Evolutionary conservation across 2,329 filamentous ascomycete genomes (phyloP).

Genomic region (Neonectria coccinea): DNA sequence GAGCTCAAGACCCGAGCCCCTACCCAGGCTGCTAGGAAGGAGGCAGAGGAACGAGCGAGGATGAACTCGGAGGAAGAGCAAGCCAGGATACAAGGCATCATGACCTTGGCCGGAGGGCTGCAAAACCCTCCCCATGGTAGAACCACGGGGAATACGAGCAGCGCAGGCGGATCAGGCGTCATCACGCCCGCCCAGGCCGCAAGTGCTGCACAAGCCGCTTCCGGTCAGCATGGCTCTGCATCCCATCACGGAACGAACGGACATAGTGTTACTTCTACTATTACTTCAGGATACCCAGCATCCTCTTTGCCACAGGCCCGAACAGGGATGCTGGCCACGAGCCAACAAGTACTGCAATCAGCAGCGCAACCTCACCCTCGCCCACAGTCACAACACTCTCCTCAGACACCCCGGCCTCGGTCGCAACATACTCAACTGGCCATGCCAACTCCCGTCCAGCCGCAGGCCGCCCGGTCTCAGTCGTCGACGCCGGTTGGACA

Average conservation of each 20-base stretch:
- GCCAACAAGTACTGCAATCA: slow-evolving; percentile 49
- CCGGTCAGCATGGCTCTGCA: slow-evolving; percentile 33
- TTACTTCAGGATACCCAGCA: slow-evolving; percentile 43
- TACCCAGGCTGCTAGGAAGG: slow-evolving; percentile 76
- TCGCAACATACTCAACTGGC: slow-evolving; percentile 34
- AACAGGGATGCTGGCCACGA: slow-evolving; percentile 43
- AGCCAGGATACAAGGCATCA: slow-evolving; percentile 70
- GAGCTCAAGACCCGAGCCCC: slow-evolving; percentile 89
- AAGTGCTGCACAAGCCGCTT: slow-evolving; percentile 45
- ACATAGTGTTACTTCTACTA: slow-evolving; percentile 33
- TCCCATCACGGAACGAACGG: slow-evolving; percentile 31
- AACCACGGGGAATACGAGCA: slow-evolving; percentile 39
- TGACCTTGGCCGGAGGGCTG: slow-evolving; percentile 65
- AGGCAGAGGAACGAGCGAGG: slow-evolving; percentile 72
- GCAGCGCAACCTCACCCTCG: slow-evolving; percentile 44
- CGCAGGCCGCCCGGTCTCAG: slow-evolving; percentile 40
- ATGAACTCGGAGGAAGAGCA: slow-evolving; percentile 70
- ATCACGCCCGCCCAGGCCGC: slow-evolving; percentile 51
- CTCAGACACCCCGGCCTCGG: slow-evolving; percentile 43
- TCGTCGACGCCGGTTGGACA: slow-evolving; percentile 45
- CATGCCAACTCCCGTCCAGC: slow-evolving; percentile 41
- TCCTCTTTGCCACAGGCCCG: slow-evolving; percentile 45
- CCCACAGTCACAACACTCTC: slow-evolving; percentile 46
- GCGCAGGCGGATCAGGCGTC: slow-evolving; percentile 45
- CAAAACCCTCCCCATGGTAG: slow-evolving; percentile 56